Evolutionary conservation across 2,329 filamentous ascomycete species (phyloP), one percentile per base, ranked within the genome.

Genomic region (Rutstroemia sp.): DNA sequence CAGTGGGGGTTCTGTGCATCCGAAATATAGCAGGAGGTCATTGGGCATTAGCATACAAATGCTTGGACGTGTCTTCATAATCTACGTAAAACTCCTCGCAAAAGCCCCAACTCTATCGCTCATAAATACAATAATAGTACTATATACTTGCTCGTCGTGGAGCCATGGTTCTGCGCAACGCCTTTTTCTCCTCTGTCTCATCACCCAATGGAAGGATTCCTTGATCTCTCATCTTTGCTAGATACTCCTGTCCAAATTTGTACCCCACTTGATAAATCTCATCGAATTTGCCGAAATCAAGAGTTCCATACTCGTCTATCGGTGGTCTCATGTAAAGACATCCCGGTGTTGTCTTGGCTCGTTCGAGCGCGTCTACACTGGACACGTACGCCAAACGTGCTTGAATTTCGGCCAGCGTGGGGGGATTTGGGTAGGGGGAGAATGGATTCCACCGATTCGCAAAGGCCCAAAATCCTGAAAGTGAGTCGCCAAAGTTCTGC

Each of bases 371-470:
- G 70, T 97, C 94, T 12, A 96, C 90, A 54, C 88, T 95, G 5
- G 88, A 94, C 48, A 99, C 94, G 67, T 99, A 99, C 0, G 94
- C 94, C 6, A 99, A 79, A 1, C 94, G 82, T 5, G 89, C 92
- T 74, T 99, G 95, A 60, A 99, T 99, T 72, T 99, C 94, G 0
- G 90, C 91, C 10, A 99, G 76, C 0, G 94, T 97, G 0, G 94
- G 94, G 7, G 94, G 94, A 65, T 99, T 99, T 0, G 94, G 88
- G 59, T 86, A 84, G 1, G 81, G 79, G 0, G 89, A 95, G 70
- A 99, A 92, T 0, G 94, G 92, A 65, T 99, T 99, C 94, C 94
- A 99, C 47, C 95, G 83, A 70, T 99, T 99, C 67, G 92, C 75
- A 46, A 95, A 87, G 0, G 92, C 89, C 95, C 95, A 99, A 70